phyloP scores from a whole-genome alignment of 192 early-diverging fungal species.

The Funneliformis geosporum region DNA sequence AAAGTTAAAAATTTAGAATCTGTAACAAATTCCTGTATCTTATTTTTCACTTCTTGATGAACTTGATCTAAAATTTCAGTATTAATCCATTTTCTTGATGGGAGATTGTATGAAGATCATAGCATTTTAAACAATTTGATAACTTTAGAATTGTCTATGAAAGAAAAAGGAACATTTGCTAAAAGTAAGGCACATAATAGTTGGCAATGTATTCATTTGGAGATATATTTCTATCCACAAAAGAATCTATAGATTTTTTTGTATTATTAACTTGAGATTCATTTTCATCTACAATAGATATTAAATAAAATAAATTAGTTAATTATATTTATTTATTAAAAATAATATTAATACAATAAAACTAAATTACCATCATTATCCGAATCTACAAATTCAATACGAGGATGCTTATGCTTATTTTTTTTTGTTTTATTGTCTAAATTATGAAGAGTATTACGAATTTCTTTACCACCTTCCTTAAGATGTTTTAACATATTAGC shows the following conservation, averaged over 20 bases:
- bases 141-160: neutral
- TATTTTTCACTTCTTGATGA: neutral
- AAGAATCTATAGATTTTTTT: too few species aligned
- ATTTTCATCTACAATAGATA: too few species aligned
- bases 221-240: too few species aligned
- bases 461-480: too few species aligned
- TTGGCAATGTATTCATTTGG: neutral
- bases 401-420: neutral
- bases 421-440: neutral
- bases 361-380: neutral
- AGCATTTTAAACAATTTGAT: neutral
- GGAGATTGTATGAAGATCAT: neutral
- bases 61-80: neutral
- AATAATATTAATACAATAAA: too few species aligned
- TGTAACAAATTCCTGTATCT: neutral
- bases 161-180: neutral
- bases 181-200: neutral
- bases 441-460: neutral
- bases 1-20: slow-evolving; percentile 3
- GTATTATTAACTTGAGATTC: neutral
- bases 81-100: neutral
- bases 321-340: too few species aligned
- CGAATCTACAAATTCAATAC: too few species aligned
- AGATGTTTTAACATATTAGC: too few species aligned
- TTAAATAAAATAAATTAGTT: too few species aligned